Percentiles rank a stretch among this genome's conserved stretches.
These are phyloP conservation scores for Phialemoniopsis sp. DNA, from an alignment of 2,329 filamentous ascomycete species.

Conservation along the genomic window DNA sequence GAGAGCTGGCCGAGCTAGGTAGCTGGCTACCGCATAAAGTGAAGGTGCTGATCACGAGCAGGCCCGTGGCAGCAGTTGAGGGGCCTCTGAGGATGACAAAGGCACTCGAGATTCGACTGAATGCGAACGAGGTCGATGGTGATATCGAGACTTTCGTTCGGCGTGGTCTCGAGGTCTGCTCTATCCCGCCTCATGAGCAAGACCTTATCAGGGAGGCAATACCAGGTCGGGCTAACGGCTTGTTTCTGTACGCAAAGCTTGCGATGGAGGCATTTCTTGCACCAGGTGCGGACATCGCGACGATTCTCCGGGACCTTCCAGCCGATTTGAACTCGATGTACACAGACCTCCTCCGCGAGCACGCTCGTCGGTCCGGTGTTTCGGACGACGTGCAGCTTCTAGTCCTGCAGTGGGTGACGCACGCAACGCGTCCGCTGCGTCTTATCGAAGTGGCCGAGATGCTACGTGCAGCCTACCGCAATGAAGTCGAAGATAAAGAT, in stretches of 20 bases:
- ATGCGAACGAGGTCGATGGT: conserved; percentile 25
- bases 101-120: conserved; percentile 33
- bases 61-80: too few relatives aligned
- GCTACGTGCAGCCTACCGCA: conserved; percentile 15
- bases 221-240: conserved; percentile 29
- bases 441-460: conserved; percentile 34
- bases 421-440: conserved; percentile 32
- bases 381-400: conserved; percentile 25
- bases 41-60: too few relatives aligned
- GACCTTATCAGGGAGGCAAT: conserved; percentile 21
- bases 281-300: conserved; percentile 14
- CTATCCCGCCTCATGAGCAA: conserved; percentile 12
- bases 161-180: conserved; percentile 7
- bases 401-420: conserved; percentile 34
- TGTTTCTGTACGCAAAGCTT: conserved; percentile 39
- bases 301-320: conserved; percentile 25
- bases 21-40: too few relatives aligned
- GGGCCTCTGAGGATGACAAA: conserved; percentile 43
- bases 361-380: conserved; percentile 25
- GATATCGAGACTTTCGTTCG: conserved; percentile 34
- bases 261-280: conserved; percentile 31
- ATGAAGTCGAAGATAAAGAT: conserved; percentile 7
- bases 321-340: conserved; percentile 33
- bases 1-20: too few relatives aligned
- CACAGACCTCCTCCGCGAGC: conserved; percentile 29